Base-by-base conservation (phyloP, 345 rosid genomes). In the Trapa bicornis region DNA sequence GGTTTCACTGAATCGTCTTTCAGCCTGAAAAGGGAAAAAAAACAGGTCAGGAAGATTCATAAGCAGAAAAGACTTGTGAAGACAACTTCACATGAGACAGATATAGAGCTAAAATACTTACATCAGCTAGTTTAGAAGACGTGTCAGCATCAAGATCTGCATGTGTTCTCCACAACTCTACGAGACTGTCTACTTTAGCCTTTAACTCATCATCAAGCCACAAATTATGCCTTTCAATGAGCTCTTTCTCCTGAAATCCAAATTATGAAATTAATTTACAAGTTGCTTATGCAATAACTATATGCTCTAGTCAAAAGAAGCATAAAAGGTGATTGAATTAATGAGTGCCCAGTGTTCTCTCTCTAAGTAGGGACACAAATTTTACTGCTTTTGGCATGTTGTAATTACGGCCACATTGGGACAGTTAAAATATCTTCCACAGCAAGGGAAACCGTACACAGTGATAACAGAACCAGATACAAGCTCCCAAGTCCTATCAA, bases 181-280 rank as follows among this genome's bases (percentile, higher is more conserved):
- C 69, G 47, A 86, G 83, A 71, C 80, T 79, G 54, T 84, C 90
- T 38, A 79, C 87, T 79, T 94, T 94, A 67, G 83, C 68, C 14
- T 86, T 86, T 80, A 94, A 72, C 83, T 94, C 97, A 43, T 91
- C 91, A 68, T 94, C 85, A 67, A 94, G 87, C 99, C 99, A 94
- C 32, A 72, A 65, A 75, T 92, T 91, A 75, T 94, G 99, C 76
- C 88, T 85, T 76, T 87, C 88, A 47, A 83, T 74, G 70, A 94
- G 92, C 68, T 94, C 99, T 77, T 94, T 94, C 84, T 86, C 99
- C 97, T 92, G 77, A 71, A 66, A 79, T 69, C 50, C 72, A 70
- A 70, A 77, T 53, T 71, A 54, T 10, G 50, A 29, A 47, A 37
- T 22, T 29, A 67, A 71, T 67, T 22, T 37, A 38, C 29, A 6